Percentiles rank a stretch among this genome's conserved stretches.
These are phyloP conservation scores for Eutrema japonicum DNA, from an alignment of 345 rosid species.

Conservation along the genomic window DNA sequence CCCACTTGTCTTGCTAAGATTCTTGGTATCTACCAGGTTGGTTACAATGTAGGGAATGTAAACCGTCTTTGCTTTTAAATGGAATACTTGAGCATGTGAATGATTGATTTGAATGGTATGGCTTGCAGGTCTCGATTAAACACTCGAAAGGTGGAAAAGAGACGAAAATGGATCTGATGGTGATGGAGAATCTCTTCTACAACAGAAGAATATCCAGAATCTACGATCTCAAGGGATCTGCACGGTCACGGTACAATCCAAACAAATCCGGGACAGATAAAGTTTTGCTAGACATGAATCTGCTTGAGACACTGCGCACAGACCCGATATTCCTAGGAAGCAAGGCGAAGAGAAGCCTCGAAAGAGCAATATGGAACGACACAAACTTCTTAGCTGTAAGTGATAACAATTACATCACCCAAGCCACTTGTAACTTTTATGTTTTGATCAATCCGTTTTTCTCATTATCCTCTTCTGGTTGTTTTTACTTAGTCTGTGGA, in stretches of 20 bases:
- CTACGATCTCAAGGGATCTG: conserved; percentile 94
- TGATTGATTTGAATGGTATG: conserved; percentile 23
- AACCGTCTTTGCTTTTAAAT: neutral
- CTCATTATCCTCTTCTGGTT: neutral
- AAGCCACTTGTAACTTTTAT: neutral
- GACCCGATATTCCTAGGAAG: conserved; percentile 96
- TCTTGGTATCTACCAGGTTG: conserved; percentile 98
- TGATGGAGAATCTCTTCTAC: conserved; percentile 97
- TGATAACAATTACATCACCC: neutral
- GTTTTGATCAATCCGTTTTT: neutral
- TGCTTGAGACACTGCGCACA: conserved; percentile 73
- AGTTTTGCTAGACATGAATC: conserved; percentile 86
- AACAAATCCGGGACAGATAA: conserved; percentile 77
- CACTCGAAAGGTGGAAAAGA: conserved; percentile 86
- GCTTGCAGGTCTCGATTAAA: conserved; percentile 73
- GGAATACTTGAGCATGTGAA: neutral
- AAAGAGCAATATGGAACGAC: conserved; percentile 98
- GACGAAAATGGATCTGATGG: conserved; percentile 91
- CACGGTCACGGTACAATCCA: conserved; percentile 78
- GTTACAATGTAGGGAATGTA: conserved; percentile 7
- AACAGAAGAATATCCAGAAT: conserved; percentile 71
- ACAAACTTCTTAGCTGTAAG: conserved; percentile 92
- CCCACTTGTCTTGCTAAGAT: conserved; percentile 99
- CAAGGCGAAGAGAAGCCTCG: conserved; percentile 89
- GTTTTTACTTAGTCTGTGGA: conserved; percentile 58